Conservation (phyloP, 192 early-diverging fungal genomes). For the Coemansia sp. region DNA sequence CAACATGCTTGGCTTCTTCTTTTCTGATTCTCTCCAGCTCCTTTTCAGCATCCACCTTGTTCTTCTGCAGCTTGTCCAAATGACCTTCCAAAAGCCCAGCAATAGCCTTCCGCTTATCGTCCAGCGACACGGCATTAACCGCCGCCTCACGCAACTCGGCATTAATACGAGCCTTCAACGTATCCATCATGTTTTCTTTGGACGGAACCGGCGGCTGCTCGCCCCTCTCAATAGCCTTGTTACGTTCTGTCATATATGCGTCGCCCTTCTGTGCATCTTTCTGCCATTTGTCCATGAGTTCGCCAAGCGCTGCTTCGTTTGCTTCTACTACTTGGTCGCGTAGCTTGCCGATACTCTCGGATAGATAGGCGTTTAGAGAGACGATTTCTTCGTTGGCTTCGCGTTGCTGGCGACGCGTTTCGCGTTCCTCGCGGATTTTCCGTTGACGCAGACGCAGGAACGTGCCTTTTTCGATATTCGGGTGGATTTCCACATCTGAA, state of each 20-base stretch:
- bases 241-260: conserved; percentile 51
- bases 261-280: conserved; percentile 39
- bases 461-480: conserved; percentile 92
- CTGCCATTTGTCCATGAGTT: conserved; percentile 22
- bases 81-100: conserved; percentile 45
- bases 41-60: conserved; percentile 35
- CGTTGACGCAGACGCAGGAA: conserved; percentile 90
- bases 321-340: conserved; percentile 22
- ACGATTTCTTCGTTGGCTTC: conserved; percentile 33
- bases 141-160: conserved; percentile 35
- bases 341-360: conserved; percentile 26
- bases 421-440: conserved; percentile 84
- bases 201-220: conserved; percentile 30
- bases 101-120: conserved; percentile 43
- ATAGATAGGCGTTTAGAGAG: conserved; percentile 39
- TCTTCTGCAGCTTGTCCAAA: conserved; percentile 39
- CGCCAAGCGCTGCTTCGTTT: conserved; percentile 17
- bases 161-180: conserved; percentile 53
- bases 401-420: conserved; percentile 66
- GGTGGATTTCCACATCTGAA: conserved; percentile 94
- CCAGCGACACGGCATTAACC: conserved; percentile 20
- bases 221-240: conserved; percentile 21
- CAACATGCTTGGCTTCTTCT: conserved; percentile 69
- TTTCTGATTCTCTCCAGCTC: conserved; percentile 62
- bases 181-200: conserved; percentile 56